Conservation (phyloP, 2,329 filamentous ascomycete genomes). For the Cordyceps javanica region DNA sequence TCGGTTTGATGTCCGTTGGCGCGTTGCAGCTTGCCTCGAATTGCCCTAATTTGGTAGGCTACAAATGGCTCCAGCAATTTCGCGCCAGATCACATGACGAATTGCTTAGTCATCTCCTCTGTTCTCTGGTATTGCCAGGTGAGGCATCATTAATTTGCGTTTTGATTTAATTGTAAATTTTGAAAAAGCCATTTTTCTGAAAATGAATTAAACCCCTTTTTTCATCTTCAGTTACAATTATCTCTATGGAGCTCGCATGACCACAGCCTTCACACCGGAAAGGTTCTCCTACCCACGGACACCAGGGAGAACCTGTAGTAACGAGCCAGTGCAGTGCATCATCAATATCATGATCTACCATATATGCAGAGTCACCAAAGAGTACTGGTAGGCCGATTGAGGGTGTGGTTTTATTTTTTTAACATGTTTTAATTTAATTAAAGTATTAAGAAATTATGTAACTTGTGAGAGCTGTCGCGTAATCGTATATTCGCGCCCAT, state of each 20-base stretch:
- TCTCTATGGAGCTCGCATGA: no score
- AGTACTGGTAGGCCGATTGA: no score
- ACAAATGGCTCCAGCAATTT: not conserved
- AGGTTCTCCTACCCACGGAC: no score
- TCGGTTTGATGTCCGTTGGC: not conserved
- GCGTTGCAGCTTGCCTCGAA: not conserved
- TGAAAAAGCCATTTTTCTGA: not conserved
- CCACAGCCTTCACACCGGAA: no score
- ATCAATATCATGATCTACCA: no score
- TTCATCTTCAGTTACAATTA: no score
- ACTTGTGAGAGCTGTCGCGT: not conserved
- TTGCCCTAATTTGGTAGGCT: not conserved
- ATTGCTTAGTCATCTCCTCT: not conserved
- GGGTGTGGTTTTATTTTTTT: not conserved
- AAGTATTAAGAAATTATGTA: not conserved
- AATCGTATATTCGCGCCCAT: not conserved
- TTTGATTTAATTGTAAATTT: not conserved
- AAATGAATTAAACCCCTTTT: not conserved
- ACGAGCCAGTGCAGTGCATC: no score
- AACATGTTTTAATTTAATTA: not conserved
- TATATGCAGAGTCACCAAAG: no score
- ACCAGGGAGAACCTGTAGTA: no score
- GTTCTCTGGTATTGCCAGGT: no score
- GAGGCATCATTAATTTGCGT: no score
- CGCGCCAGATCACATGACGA: slow-evolving; percentile 3